Evolutionary conservation across 2,329 filamentous ascomycete genomes (phyloP), one percentile per base, ranked within the genome.

Genomic region (Xylariaceae sp.): DNA sequence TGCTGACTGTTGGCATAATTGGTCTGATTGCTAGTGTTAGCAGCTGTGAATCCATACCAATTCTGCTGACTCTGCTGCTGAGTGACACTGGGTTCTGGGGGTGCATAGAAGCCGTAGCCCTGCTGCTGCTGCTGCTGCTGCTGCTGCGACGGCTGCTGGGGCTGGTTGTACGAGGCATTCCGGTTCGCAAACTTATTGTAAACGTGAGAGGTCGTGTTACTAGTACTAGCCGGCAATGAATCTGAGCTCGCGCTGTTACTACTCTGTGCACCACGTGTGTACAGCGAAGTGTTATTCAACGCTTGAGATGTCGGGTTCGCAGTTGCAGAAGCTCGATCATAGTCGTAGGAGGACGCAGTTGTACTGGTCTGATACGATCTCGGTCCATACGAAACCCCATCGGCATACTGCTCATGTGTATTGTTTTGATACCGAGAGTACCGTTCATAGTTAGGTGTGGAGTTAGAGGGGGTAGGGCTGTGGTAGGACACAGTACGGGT

Each of bases 31-130:
- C 49, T 66, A 56, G 51, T 68, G 50, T 67, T 69, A 4, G 66
- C 62, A 44, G 67, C 52, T 6, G 64, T 53, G 55, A 75, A 72
- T 5, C 69, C 68, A 58, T 74, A 75, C 74, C 74, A 76, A 54
- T 71, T 70, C 17, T 72, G 62, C 51, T 70, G 71, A 44, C 70
- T 70, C 57, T 59, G 61, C 35, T 64, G 63, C 35, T 64, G 63
- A 34, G 57, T 62, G 18, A 58, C 66, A 62, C 56, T 62, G 23
- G 55, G 62, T 51, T 72, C 69, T 44, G 69, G 69, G 11, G 70
- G 58, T 37, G 67, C 47, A 54, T 72, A 74, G 0, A 70, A 68
- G 7, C 48, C 64, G 56, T 72, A 72, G 2, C 60, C 55, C 37
- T 69, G 49, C 23, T 11, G 13, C 18, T 49, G 17, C 17, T 18